Evolutionary conservation across 148 eudicot species (phyloP).

Genomic region (Cornus suecica): DNA sequence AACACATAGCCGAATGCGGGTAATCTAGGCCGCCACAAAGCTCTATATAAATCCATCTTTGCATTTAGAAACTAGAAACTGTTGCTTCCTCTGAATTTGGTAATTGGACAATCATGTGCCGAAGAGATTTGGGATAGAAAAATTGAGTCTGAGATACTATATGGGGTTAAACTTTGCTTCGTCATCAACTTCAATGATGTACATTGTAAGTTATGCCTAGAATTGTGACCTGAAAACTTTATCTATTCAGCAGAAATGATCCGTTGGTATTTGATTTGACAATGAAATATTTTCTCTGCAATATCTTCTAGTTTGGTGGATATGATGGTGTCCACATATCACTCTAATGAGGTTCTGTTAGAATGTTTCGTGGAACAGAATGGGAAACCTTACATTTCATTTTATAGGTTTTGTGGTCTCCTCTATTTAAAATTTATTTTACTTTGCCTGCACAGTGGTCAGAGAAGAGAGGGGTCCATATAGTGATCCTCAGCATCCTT

Average conservation of each 20-base stretch:
- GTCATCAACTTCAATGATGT: background rate
- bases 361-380: background rate
- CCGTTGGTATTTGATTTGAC: no score
- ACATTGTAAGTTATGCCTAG: background rate
- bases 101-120: background rate
- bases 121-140: background rate
- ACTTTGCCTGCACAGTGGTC: constrained; percentile 56
- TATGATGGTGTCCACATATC: background rate
- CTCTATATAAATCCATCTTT: no score
- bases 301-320: background rate
- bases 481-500: constrained; percentile 95
- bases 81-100: background rate
- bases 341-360: background rate
- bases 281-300: background rate
- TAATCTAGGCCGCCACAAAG: no score
- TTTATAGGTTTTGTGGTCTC: background rate
- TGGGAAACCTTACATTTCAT: background rate
- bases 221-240: background rate
- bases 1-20: no score
- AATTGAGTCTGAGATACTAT: background rate
- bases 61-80: no score
- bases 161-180: background rate
- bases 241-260: background rate
- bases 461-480: constrained; percentile 91
- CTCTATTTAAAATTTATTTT: constrained; percentile 2